Conservation (phyloP, 805 yeast species). For the Yarrowia osloensis region DNA sequence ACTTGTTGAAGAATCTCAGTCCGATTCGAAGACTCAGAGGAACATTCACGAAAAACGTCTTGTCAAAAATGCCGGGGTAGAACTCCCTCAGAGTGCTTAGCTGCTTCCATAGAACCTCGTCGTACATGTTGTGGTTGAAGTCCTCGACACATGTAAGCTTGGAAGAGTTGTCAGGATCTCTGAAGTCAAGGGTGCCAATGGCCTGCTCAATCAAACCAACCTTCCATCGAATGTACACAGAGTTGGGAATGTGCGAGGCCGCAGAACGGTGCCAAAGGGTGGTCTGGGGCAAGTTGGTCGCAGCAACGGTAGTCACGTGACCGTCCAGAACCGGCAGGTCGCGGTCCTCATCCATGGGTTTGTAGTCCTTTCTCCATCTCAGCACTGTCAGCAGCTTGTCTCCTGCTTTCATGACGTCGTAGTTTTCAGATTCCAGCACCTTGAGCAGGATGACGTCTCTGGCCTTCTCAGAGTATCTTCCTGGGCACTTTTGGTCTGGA, state of each 20-base stretch:
- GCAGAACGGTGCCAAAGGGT: slow-evolving; percentile 1
- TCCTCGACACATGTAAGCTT: slow-evolving; percentile 1
- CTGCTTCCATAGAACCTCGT: slow-evolving; percentile 4
- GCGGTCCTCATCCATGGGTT: neutral
- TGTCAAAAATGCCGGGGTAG: slow-evolving; percentile 1
- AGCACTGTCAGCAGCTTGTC: neutral
- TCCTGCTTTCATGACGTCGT: neutral
- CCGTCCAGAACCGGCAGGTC: neutral
- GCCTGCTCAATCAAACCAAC: slow-evolving; percentile 3
- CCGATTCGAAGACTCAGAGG: neutral
- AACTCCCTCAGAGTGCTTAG: slow-evolving; percentile 6
- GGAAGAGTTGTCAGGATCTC: neutral
- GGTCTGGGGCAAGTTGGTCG: neutral
- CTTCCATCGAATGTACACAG: slow-evolving; percentile 11
- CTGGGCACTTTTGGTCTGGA: neutral
- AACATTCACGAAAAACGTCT: neutral
- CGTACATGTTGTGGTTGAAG: neutral
- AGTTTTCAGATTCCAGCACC: neutral
- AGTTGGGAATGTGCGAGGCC: neutral
- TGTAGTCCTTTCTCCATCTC: slow-evolving; percentile 5
- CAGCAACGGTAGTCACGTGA: neutral
- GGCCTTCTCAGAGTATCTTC: slow-evolving; percentile 1
- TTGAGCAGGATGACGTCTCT: neutral
- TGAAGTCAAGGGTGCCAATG: neutral
- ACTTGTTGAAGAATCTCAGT: slow-evolving; percentile 1